Evolutionary conservation across 2,329 filamentous ascomycete species (phyloP), one percentile per base, ranked within the genome.

Genomic region (Xylariaceae sp.): DNA sequence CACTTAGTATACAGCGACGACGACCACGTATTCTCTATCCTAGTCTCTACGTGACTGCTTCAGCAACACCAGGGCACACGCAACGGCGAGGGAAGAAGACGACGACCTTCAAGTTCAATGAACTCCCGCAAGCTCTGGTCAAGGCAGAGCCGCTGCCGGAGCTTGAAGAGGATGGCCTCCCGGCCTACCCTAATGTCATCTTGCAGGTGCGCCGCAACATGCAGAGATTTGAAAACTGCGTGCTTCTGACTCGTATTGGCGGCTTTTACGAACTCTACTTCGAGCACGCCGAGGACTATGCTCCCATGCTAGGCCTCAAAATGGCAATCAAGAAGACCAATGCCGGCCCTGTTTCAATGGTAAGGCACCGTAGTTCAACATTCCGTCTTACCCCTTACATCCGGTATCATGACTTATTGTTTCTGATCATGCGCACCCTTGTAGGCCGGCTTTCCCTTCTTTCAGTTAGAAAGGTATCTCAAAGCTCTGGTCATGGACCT

Each of bases 211-310:
- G 86, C 58, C 90, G 87, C 66, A 95, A 96, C 75, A 96, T 97
- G 88, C 82, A 86, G 66, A 92, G 88, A 69, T 97, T 96, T 75
- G 84, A 87, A 68, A 91, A 95, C 68, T 97, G 93, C 74, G 89
- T 99, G 45, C 74, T 99, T 6, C 77, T 99, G 61, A 99, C 94
- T 3, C 85, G 93, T 58, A 92, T 99, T 34, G 94, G 94, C 58
- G 88, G 92, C 61, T 99, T 99, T 75, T 99, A 97, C 75, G 94
- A 99, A 82, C 78, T 99, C 60, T 99, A 99, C 76, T 95, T 97
- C 73, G 89, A 96, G 68, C 92, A 99, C 72, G 94, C 95, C 9
- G 89, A 96, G 60, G 87, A 96, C 70, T 89, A 88, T 72, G 93
- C 89, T 1, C 89, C 92, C 1, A 78, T 96, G 50, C 80, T 99